Conservation (phyloP, 345 rosid genomes). For the Eucalyptus polyanthemos region DNA sequence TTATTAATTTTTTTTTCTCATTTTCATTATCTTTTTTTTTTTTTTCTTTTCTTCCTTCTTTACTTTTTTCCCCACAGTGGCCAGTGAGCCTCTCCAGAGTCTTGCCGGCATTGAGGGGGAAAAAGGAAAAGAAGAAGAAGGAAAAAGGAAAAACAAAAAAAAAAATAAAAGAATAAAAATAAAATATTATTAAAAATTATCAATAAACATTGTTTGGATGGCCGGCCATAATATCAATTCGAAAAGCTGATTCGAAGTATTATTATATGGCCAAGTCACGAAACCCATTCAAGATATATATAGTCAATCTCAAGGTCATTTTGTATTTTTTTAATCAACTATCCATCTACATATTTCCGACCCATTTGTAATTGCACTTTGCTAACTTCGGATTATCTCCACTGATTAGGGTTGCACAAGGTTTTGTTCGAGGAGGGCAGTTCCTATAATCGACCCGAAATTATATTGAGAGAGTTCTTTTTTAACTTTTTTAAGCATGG, state of each 20-base stretch:
- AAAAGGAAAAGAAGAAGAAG: fast-evolving
- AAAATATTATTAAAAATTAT: no score
- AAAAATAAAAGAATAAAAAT: fast-evolving
- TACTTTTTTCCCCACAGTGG: no score
- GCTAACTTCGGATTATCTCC: not conserved
- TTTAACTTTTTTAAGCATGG: not conserved
- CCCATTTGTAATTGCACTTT: not conserved
- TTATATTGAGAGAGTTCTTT: not conserved
- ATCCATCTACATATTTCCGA: not conserved
- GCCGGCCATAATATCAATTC: not conserved
- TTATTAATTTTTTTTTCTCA: no score
- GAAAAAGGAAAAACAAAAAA: no score
- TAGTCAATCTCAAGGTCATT: not conserved
- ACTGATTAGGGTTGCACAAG: not conserved
- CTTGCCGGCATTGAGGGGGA: no score
- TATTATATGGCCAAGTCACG: not conserved
- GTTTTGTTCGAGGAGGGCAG: not conserved
- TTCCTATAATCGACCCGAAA: not conserved
- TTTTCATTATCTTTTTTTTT: no score
- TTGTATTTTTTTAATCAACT: not conserved
- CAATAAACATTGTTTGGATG: fast-evolving
- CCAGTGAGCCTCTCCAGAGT: no score
- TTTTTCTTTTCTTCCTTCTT: no score
- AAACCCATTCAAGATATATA: not conserved
- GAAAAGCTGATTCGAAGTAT: not conserved